phyloP scores from a whole-genome alignment of 768 basidiomycete species.

The Lactifluus rugatus region DNA sequence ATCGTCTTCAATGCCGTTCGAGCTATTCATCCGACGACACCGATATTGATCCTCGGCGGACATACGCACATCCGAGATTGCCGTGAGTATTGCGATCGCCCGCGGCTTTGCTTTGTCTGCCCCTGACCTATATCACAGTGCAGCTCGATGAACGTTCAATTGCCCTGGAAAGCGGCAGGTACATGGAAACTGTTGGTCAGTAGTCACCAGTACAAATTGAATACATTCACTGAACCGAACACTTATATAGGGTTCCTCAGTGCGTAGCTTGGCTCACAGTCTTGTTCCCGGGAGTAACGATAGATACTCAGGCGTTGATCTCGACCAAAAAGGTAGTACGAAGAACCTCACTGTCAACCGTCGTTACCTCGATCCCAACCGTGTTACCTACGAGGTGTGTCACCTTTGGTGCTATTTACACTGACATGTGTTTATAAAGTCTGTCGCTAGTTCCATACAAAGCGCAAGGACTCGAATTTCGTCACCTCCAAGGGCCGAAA shows the following conservation, averaged over 20 bases:
- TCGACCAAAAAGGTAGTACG: conserved; percentile 32
- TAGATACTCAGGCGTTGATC: conserved; percentile 35
- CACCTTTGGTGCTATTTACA: neutral
- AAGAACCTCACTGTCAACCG: conserved; percentile 54
- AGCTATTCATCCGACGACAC: conserved; percentile 58
- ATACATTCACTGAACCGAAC: neutral
- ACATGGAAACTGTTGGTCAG: conserved; percentile 87
- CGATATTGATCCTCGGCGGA: conserved; percentile 77
- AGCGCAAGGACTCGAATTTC: conserved; percentile 40
- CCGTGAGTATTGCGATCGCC: conserved; percentile 31
- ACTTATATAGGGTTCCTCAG: conserved; percentile 50
- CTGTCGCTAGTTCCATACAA: conserved; percentile 52
- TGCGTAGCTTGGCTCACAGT: conserved; percentile 24
- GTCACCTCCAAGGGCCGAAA: conserved; percentile 45
- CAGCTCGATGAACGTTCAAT: conserved; percentile 70
- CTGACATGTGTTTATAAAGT: neutral
- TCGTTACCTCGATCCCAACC: conserved; percentile 73
- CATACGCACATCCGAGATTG: conserved; percentile 80
- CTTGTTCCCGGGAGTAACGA: neutral
- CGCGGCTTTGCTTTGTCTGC: neutral
- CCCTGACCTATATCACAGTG: conserved; percentile 26
- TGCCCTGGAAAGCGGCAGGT: conserved; percentile 73
- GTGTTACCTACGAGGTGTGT: conserved; percentile 61
- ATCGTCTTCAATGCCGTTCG: conserved; percentile 66
- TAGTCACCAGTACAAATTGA: neutral